Percentiles rank a stretch among this genome's conserved stretches.
These are phyloP conservation scores for Carex myosuroides DNA, from an alignment of 176 grass and related monocot genomes.

Conservation along the genomic window DNA sequence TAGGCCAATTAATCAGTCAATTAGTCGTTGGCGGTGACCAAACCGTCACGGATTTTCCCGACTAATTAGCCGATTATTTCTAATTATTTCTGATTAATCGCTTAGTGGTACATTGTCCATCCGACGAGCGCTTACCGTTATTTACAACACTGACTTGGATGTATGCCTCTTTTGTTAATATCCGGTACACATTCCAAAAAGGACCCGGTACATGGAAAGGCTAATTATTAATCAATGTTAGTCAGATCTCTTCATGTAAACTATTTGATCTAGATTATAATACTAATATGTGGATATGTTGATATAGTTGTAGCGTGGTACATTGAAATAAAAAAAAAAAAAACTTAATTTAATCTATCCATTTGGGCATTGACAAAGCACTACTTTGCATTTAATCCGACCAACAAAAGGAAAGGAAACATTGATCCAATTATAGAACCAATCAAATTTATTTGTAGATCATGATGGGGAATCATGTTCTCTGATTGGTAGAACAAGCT, in stretches of 20 bases:
- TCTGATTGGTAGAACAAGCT: not conserved
- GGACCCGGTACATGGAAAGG: not conserved
- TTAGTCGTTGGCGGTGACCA: no score
- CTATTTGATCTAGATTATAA: not conserved
- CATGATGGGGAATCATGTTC: constrained; percentile 3
- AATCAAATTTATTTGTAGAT: constrained; percentile 13
- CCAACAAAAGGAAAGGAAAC: not conserved
- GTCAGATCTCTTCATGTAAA: constrained; percentile 3
- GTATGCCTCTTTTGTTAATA: not conserved
- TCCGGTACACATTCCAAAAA: not conserved
- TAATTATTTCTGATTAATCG: no score
- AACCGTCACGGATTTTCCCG: no score
- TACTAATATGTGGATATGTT: not conserved
- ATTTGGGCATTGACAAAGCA: not conserved
- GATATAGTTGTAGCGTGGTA: not conserved
- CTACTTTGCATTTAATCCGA: not conserved
- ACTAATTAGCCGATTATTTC: no score
- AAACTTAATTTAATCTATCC: not conserved
- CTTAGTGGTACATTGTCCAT: no score
- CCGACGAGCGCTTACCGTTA: no score
- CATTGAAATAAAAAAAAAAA: not conserved
- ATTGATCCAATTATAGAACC: constrained; percentile 15
- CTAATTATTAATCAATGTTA: not conserved
- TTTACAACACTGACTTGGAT: no score
- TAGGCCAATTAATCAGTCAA: no score